These are phyloP conservation scores for Aspergillus quadricinctus DNA, from an alignment of 2,329 filamentous ascomycete species.

Conservation along the genomic window DNA sequence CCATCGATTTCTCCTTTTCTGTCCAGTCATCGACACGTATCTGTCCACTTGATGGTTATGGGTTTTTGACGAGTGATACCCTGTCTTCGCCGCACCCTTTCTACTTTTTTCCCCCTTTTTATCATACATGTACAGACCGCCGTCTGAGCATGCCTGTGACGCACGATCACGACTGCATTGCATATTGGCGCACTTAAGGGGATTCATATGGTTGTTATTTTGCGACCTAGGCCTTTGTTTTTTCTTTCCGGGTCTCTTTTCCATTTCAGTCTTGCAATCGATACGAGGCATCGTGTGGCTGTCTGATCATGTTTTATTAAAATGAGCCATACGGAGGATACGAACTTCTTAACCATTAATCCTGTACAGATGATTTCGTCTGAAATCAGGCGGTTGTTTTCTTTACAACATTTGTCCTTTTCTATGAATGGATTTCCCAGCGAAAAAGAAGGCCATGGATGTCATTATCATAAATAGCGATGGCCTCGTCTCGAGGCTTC, in stretches of 20 bases:
- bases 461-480: constrained; percentile 16
- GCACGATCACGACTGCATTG: constrained; percentile 38
- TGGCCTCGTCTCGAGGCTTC: constrained; percentile 9
- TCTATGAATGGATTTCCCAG: constrained; percentile 5
- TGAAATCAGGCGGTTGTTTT: constrained; percentile 16
- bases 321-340: constrained; percentile 14
- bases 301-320: constrained; percentile 23
- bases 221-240: constrained; percentile 15
- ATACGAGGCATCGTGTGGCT: constrained; percentile 28
- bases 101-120: constrained; percentile 4
- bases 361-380: constrained; percentile 29
- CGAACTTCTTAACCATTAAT: constrained; percentile 21
- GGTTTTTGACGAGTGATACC: constrained; percentile 20
- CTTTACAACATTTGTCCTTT: constrained; percentile 2
- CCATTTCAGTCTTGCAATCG: constrained; percentile 12
- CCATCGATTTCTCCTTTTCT: constrained; percentile 6
- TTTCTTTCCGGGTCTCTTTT: constrained; percentile 20
- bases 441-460: constrained; percentile 9
- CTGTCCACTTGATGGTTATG: constrained; percentile 9
- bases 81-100: constrained; percentile 9
- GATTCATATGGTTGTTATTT: constrained; percentile 22
- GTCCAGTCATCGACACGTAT: constrained; percentile 5
- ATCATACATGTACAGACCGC: constrained; percentile 14
- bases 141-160: constrained; percentile 24
- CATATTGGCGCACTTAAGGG: constrained; percentile 34